These are phyloP conservation scores for Yueomyces sp. DNA, from an alignment of 805 yeast genomes.

Conservation along the genomic window DNA sequence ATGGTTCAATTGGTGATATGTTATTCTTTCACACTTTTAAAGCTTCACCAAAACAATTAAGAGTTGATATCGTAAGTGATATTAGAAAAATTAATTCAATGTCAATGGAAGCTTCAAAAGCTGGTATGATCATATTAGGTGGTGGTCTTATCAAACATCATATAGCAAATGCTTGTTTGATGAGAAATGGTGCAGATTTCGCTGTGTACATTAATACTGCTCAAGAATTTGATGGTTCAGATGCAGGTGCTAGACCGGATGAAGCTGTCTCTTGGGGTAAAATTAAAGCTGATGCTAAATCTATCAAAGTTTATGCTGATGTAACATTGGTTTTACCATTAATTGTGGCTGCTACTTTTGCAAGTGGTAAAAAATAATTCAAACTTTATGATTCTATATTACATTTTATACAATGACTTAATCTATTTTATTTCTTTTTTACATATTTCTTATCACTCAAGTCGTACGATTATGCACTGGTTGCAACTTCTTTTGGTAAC, in stretches of 20 bases:
- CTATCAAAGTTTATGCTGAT: slow-evolving; percentile 89
- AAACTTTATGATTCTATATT: too few relatives aligned
- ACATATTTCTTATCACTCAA: too few relatives aligned
- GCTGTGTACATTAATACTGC: slow-evolving; percentile 97
- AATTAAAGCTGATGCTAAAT: slow-evolving; percentile 85
- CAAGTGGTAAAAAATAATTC: slow-evolving; percentile 29
- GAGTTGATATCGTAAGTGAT: slow-evolving; percentile 88
- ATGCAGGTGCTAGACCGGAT: slow-evolving; percentile 98
- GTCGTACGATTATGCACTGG: too few relatives aligned
- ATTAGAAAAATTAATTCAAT: slow-evolving; percentile 82
- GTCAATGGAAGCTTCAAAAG: slow-evolving; percentile 87
- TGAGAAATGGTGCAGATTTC: slow-evolving; percentile 99
- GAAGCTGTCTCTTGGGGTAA: slow-evolving; percentile 99
- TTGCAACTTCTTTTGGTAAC: slow-evolving; percentile 33
- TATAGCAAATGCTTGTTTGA: slow-evolving; percentile 92
- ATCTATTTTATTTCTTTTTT: too few relatives aligned
- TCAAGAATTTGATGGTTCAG: slow-evolving; percentile 97
- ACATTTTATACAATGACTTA: too few relatives aligned
- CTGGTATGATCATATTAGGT: slow-evolving; percentile 94
- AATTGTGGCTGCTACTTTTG: slow-evolving; percentile 96
- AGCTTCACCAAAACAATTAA: slow-evolving; percentile 77
- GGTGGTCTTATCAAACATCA: slow-evolving; percentile 97
- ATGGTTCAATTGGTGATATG: slow-evolving; percentile 99
- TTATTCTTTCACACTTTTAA: slow-evolving; percentile 95
- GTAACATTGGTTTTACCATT: slow-evolving; percentile 91